phyloP scores from a whole-genome alignment of 352 stramenopile genomes.

The Blastocystis sp. region DNA sequence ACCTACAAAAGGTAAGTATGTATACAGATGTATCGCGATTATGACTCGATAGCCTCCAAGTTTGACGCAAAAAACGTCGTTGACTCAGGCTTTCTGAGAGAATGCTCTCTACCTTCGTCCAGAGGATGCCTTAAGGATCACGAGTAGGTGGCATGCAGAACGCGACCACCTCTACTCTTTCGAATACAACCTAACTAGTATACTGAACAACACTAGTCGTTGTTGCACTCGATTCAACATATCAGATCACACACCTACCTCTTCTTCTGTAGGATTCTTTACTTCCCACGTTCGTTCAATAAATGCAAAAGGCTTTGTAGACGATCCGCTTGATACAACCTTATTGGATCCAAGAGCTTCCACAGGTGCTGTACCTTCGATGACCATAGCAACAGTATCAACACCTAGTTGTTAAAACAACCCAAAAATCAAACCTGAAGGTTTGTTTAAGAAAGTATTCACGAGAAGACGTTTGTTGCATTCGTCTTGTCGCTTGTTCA shows the following conservation, averaged over 20 bases:
- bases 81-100: constrained; percentile 56
- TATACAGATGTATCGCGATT: constrained; percentile 57
- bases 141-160: constrained; percentile 61
- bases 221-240: constrained; percentile 28
- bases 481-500: constrained; percentile 26
- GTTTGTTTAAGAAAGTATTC: constrained; percentile 49
- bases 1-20: constrained; percentile 49
- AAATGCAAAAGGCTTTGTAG: constrained; percentile 56
- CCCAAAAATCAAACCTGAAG: background rate
- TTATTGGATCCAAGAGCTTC: constrained; percentile 24
- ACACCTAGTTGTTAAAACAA: background rate
- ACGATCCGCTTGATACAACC: background rate
- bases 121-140: constrained; percentile 68
- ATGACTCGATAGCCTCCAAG: constrained; percentile 68
- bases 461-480: constrained; percentile 52
- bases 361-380: constrained; percentile 35
- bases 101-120: constrained; percentile 49
- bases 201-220: background rate
- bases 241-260: constrained; percentile 34
- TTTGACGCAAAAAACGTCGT: constrained; percentile 67
- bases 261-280: constrained; percentile 63
- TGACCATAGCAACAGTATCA: constrained; percentile 37
- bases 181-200: constrained; percentile 4
- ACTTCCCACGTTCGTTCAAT: constrained; percentile 65
- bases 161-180: constrained; percentile 55